Percentiles rank a stretch among this genome's conserved stretches.
phyloP scores from a whole-genome alignment of 768 basidiomycete species.

The Mycena metata region DNA sequence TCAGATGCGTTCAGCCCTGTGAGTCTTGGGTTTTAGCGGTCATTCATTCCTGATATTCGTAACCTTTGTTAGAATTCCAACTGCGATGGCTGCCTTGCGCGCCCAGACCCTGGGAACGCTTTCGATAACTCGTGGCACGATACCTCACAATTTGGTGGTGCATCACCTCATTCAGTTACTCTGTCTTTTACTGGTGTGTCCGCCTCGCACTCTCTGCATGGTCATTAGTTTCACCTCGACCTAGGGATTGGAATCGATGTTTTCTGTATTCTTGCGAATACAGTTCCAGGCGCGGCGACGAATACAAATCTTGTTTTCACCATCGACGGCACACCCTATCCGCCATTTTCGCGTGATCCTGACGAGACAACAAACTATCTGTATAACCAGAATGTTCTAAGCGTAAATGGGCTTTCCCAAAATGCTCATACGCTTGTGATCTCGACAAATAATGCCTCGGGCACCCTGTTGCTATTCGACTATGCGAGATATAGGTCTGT shows the following conservation, averaged over 20 bases:
- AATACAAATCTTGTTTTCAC: constrained; percentile 22
- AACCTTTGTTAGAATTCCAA: constrained; percentile 26
- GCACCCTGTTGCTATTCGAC: constrained; percentile 27
- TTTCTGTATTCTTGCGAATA: constrained; percentile 28
- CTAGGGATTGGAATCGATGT: constrained; percentile 18
- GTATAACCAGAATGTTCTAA: constrained; percentile 18
- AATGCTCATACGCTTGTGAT: constrained; percentile 14
- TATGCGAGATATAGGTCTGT: constrained; percentile 29
- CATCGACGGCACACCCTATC: constrained; percentile 18
- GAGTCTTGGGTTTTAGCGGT: background rate
- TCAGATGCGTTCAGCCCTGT: constrained; percentile 17
- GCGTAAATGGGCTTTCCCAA: background rate
- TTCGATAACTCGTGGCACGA: constrained; percentile 32
- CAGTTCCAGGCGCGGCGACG: background rate
- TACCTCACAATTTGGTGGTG: constrained; percentile 21
- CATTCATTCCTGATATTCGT: background rate
- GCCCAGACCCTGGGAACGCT: constrained; percentile 9
- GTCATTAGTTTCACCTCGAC: background rate
- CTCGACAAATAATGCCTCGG: constrained; percentile 20
- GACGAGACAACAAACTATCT: constrained; percentile 13
- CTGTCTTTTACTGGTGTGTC: constrained; percentile 32
- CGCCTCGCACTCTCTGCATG: background rate
- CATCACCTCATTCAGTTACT: constrained; percentile 13
- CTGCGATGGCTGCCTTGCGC: constrained; percentile 17
- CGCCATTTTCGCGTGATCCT: constrained; percentile 10